A percentile compares a stretch with the other conserved stretches of the same genome.
Conservation (phyloP, 176 grass and related monocot genomes). For the Triticum timopheevii region DNA sequence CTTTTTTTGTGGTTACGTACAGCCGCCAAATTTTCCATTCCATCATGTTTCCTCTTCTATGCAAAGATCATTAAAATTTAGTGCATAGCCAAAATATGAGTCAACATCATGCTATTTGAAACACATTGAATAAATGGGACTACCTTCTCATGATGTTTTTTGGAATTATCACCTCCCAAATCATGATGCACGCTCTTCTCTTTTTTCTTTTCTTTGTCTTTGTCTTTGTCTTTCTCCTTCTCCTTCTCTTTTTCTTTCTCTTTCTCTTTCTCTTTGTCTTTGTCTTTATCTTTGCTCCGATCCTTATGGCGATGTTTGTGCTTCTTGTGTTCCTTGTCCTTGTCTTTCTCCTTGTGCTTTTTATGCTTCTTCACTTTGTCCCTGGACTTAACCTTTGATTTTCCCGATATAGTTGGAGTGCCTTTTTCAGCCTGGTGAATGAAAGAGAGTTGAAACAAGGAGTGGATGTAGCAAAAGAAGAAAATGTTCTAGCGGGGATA, state of each 20-base stretch:
- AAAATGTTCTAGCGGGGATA: slow-evolving; percentile 28
- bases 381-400: slow-evolving; percentile 67
- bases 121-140: not conserved
- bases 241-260: slow-evolving; percentile 66
- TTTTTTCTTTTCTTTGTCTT: slow-evolving; percentile 82
- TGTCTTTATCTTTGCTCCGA: slow-evolving; percentile 85
- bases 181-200: slow-evolving; percentile 85
- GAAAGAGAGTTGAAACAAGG: slow-evolving; percentile 1
- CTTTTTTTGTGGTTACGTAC: slow-evolving; percentile 66
- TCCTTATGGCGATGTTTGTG: slow-evolving; percentile 97
- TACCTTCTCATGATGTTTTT: slow-evolving; percentile 95
- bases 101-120: not conserved
- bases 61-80: slow-evolving; percentile 21
- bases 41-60: slow-evolving; percentile 71
- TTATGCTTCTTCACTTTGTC: slow-evolving; percentile 94
- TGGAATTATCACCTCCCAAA: slow-evolving; percentile 67
- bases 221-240: slow-evolving; percentile 25
- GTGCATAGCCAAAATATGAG: not conserved
- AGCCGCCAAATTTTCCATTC: slow-evolving; percentile 39
- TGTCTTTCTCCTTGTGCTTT: slow-evolving; percentile 80
- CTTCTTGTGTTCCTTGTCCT: slow-evolving; percentile 97
- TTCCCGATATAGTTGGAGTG: slow-evolving; percentile 72
- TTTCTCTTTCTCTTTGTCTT: slow-evolving; percentile 29
- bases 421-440: slow-evolving; percentile 79
- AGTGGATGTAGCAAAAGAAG: not conserved